Evolutionary conservation across 2,329 filamentous ascomycete genomes (phyloP).

Genomic region (Pseudocercospora vitis): DNA sequence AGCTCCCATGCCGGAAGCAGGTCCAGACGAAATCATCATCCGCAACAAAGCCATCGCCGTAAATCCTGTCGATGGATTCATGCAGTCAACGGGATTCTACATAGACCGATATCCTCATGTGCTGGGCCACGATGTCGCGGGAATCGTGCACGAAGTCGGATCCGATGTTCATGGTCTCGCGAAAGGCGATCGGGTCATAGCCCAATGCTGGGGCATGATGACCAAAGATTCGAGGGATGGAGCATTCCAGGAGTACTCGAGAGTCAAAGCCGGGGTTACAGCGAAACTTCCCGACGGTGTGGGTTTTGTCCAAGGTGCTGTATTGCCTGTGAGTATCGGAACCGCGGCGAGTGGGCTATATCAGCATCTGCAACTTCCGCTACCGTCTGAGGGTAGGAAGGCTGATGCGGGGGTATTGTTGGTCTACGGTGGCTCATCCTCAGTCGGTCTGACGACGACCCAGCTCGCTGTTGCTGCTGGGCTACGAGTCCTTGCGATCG

Average conservation of each 20-base stretch:
- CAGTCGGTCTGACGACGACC: conserved; percentile 31
- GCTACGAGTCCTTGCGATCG: conserved; percentile 34
- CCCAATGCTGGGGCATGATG: conserved; percentile 28
- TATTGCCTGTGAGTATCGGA: conserved; percentile 30
- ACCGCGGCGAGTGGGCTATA: conserved; percentile 11
- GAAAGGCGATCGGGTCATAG: conserved; percentile 38
- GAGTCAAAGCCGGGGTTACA: conserved; percentile 33
- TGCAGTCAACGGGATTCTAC: conserved; percentile 33
- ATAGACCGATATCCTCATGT: conserved; percentile 37
- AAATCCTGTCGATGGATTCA: conserved; percentile 41
- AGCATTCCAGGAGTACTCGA: conserved; percentile 36
- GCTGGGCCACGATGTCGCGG: conserved; percentile 40
- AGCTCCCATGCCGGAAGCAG: conserved; percentile 31
- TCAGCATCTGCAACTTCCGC: conserved; percentile 24
- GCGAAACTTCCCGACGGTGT: conserved; percentile 40
- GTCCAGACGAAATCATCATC: conserved; percentile 35
- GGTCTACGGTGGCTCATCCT: conserved; percentile 30
- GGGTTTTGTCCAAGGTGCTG: conserved; percentile 39
- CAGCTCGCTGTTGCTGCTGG: conserved; percentile 36
- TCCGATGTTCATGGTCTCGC: conserved; percentile 32
- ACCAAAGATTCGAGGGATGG: conserved; percentile 14
- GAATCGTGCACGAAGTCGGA: conserved; percentile 39
- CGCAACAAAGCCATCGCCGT: conserved; percentile 38
- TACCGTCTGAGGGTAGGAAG: conserved; percentile 20
- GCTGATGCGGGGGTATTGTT: conserved; percentile 22